Conservation (phyloP, 352 stramenopile genomes). For the Phytophthora crassamura region DNA sequence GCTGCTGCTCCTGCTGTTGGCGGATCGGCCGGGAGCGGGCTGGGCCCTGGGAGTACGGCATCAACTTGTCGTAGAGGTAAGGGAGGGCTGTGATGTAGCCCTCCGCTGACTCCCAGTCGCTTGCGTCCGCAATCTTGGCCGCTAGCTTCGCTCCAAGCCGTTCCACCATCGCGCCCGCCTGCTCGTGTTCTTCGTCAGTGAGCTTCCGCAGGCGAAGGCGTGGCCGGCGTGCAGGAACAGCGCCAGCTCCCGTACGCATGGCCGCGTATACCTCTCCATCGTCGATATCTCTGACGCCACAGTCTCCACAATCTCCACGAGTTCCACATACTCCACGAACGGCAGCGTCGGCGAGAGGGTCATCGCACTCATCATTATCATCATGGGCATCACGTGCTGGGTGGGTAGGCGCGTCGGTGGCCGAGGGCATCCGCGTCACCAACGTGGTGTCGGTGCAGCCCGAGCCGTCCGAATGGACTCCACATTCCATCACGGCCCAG, state of each 20-base stretch:
- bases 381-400: background rate
- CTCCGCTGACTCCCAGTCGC: constrained; percentile 15
- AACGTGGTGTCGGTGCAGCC: background rate
- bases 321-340: too few relatives aligned
- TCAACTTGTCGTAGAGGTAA: background rate
- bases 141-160: background rate
- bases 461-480: background rate
- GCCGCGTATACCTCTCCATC: constrained; percentile 16
- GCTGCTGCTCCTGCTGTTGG: too few relatives aligned
- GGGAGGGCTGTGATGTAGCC: constrained; percentile 20
- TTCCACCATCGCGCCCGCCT: background rate
- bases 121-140: constrained; percentile 18
- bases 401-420: background rate
- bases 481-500: background rate
- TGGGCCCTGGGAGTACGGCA: constrained; percentile 7
- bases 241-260: constrained; percentile 5
- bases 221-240: background rate
- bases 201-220: constrained; percentile 14
- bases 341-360: too few relatives aligned
- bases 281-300: too few relatives aligned
- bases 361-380: background rate
- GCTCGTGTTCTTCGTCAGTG: background rate
- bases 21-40: background rate
- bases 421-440: too few relatives aligned
- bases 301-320: too few relatives aligned